Evolutionary conservation across 2,329 filamentous ascomycete species (phyloP).

Genomic region (Aspergillus novofumigatus): DNA sequence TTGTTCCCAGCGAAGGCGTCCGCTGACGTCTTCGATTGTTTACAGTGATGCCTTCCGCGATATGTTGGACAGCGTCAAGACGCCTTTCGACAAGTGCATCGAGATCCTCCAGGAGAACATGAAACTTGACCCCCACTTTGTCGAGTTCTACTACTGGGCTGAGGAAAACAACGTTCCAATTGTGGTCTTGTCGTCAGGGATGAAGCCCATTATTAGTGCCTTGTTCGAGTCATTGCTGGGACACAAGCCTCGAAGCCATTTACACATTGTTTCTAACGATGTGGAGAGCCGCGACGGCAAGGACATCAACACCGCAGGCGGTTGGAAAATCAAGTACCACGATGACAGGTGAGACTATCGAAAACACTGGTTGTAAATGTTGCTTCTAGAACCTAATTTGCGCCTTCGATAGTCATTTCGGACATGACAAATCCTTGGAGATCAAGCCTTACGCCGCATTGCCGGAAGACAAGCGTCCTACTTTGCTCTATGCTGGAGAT

Average conservation of each 20-base stretch:
- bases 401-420: conserved; percentile 60
- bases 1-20: neutral
- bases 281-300: conserved; percentile 64
- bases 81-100: conserved; percentile 78
- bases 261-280: conserved; percentile 88
- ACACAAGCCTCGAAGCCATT: conserved; percentile 62
- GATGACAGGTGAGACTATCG: conserved; percentile 65
- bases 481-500: conserved; percentile 91
- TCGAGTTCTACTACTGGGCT: conserved; percentile 81
- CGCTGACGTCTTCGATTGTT: conserved; percentile 3
- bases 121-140: conserved; percentile 82
- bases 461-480: conserved; percentile 64
- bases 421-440: conserved; percentile 94
- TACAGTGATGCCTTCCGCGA: conserved; percentile 72
- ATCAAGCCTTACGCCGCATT: conserved; percentile 76
- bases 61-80: conserved; percentile 85
- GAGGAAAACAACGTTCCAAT: conserved; percentile 80
- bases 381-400: conserved; percentile 4
- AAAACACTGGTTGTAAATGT: neutral
- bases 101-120: conserved; percentile 75
- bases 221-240: conserved; percentile 77
- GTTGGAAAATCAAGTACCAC: conserved; percentile 85
- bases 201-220: conserved; percentile 85
- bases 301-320: conserved; percentile 71
- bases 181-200: conserved; percentile 86